A percentile compares a stretch with the other conserved stretches of the same genome.
phyloP scores from a whole-genome alignment of 2,329 filamentous ascomycete genomes.

The Passalora sequoiae region DNA sequence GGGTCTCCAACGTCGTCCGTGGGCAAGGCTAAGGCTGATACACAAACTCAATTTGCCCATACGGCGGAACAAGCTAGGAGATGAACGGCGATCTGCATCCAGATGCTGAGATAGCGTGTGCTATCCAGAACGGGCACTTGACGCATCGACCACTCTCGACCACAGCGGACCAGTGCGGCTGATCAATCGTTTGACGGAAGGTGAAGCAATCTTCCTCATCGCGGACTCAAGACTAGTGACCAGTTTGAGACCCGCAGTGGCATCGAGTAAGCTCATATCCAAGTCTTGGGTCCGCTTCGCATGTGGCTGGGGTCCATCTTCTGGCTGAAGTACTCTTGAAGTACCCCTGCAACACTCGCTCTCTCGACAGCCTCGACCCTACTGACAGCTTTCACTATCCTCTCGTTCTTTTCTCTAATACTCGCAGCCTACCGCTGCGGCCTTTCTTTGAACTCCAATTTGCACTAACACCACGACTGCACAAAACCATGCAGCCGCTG shows the following conservation, averaged over 20 bases:
- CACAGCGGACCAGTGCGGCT: background rate
- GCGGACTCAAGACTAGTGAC: too few relatives aligned
- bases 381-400: constrained; percentile 3
- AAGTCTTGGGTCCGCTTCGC: background rate
- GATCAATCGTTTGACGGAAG: background rate
- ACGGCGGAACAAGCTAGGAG: constrained; percentile 3
- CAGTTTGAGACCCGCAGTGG: background rate
- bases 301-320: background rate
- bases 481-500: constrained; percentile 37
- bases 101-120: constrained; percentile 1
- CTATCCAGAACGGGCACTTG: background rate
- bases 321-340: background rate
- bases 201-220: background rate
- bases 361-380: background rate
- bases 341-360: background rate
- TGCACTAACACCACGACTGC: background rate
- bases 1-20: constrained; percentile 11
- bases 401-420: background rate
- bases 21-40: constrained; percentile 8
- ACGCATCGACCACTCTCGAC: background rate
- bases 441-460: constrained; percentile 2
- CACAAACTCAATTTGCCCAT: background rate
- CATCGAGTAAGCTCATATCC: background rate
- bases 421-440: background rate
- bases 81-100: constrained; percentile 7